Base-by-base conservation (phyloP, 805 yeast species). In the Clavispora carvajalis region DNA sequence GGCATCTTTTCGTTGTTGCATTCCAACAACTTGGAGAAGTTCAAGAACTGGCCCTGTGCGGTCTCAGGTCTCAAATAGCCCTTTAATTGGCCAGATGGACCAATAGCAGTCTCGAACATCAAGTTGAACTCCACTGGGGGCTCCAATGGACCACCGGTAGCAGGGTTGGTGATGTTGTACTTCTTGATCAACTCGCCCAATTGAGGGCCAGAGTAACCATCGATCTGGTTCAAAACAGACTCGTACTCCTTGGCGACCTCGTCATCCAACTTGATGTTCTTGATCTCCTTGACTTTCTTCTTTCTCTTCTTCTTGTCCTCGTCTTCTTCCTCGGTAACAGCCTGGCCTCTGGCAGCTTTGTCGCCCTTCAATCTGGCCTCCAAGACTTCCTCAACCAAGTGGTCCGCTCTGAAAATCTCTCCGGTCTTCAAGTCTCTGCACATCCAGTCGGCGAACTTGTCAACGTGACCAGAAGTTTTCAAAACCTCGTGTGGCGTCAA, bases 401-500 rank as follows among this genome's bases (percentile, higher is more conserved):
- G 99, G 67, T 93, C 99, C 39, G 97, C 98, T 69, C 99, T 80
- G 75, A 93, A 93, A 54, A 93, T 93, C 71, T 93, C 99, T 52
- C 99, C 99, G 30, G 96, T 86, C 62, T 86, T 86, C 58, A 80
- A 72, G 67, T 93, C 99, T 58, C 85, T 82, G 67, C 96, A 89
- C 99, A 93, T 93, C 96, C 96, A 93, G 67, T 93, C 99, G 51
- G 97, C 87, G 62, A 93, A 93, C 74, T 93, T 93, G 66, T 93
- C 99, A 50, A 93, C 99, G 66, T 93, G 99, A 55, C 99, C 99
- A 37, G 98, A 91, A 33, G 99, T 95, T 73, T 95, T 95, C 63
- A 93, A 76, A 25, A 93, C 99, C 64, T 95, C 99, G 59, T 87
- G 82, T 12, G 99, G 99, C 36, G 99, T 93, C 67, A 93, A 74